Base-by-base conservation (phyloP, 345 rosid genomes). In the Noccaea bulbosa region DNA sequence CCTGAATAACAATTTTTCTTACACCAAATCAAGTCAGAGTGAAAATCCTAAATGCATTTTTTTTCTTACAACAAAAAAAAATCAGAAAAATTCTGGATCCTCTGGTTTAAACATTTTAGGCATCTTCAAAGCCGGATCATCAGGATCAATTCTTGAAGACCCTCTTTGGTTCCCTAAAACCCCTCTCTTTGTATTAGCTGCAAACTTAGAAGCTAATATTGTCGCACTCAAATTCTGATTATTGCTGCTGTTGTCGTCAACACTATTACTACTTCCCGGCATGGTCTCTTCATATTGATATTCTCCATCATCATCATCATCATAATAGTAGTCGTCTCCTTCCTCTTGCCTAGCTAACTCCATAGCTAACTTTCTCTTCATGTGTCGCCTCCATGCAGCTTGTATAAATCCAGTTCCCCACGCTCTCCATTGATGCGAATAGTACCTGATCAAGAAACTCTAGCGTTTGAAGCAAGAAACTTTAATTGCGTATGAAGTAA, bases 401-500 rank as follows among this genome's bases (percentile, higher is more conserved):
- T 92, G 87, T 35, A 92, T 81, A 44, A 79, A 86, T 70, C 93
- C 79, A 48, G 98, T 86, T 44, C 91, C 95, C 96, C 90, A 92
- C 0, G 92, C 80, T 72, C 94, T 81, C 96, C 96, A 88, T 27
- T 92, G 98, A 69, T 92, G 98, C 12, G 98, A 92, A 71, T 92
- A 87, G 81, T 92, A 92, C 70, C 98, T 81, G 78, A 83, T 61
- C 44, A 44, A 61, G 22, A 66, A 65, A 48, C 47, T 14, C 7
- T 33, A 30, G 11, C 62, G 0, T 72, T 41, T 56, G 7, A 46
- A 56, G 43, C 50, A 56, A 55, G 58, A 16, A 64, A 39, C 5
- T 0, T 7, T 0, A 1, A 2, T 27, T 22, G 9, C 44, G 3
- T 45, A 16, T 54, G 11, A 63, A 37, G 11, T 7, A n/a, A n/a